Percentiles rank a stretch among this genome's conserved stretches.
Conservation (phyloP, 805 yeast species). For the Candida tallmaniae region DNA sequence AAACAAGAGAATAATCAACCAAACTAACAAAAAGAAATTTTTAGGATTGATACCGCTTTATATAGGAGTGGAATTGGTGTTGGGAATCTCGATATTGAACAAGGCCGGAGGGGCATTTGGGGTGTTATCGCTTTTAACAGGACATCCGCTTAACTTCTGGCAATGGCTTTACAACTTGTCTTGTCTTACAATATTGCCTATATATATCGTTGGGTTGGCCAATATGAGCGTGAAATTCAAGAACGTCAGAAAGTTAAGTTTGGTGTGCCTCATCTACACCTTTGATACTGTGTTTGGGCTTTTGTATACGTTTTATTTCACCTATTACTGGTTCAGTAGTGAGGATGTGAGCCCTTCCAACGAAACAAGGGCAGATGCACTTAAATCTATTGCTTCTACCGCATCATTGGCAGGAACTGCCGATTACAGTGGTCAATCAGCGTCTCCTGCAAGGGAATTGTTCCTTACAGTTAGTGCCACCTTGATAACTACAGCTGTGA, state of each 20-base stretch:
- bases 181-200: slow-evolving; percentile 58
- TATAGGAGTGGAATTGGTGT: slow-evolving; percentile 78
- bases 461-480: slow-evolving; percentile 53
- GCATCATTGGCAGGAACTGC: not conserved
- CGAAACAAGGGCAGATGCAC: not conserved
- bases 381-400: not conserved
- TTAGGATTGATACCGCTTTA: slow-evolving; percentile 73
- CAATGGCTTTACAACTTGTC: slow-evolving; percentile 78
- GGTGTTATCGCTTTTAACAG: slow-evolving; percentile 77
- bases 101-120: slow-evolving; percentile 90
- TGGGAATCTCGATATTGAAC: slow-evolving; percentile 74
- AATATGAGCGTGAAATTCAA: slow-evolving; percentile 39
- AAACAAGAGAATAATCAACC: not conserved
- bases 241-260: slow-evolving; percentile 55
- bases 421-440: slow-evolving; percentile 52
- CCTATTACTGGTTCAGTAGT: slow-evolving; percentile 65
- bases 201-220: slow-evolving; percentile 58
- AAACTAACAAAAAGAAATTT: slow-evolving; percentile 42
- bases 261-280: slow-evolving; percentile 58
- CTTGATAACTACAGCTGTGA: slow-evolving; percentile 39
- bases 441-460: slow-evolving; percentile 52
- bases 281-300: slow-evolving; percentile 65
- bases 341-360: slow-evolving; percentile 29
- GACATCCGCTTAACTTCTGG: slow-evolving; percentile 76
- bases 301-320: slow-evolving; percentile 70